These are phyloP conservation scores for Danielia reshetovae DNA, from an alignment of 805 yeast genomes.

Conservation along the genomic window DNA sequence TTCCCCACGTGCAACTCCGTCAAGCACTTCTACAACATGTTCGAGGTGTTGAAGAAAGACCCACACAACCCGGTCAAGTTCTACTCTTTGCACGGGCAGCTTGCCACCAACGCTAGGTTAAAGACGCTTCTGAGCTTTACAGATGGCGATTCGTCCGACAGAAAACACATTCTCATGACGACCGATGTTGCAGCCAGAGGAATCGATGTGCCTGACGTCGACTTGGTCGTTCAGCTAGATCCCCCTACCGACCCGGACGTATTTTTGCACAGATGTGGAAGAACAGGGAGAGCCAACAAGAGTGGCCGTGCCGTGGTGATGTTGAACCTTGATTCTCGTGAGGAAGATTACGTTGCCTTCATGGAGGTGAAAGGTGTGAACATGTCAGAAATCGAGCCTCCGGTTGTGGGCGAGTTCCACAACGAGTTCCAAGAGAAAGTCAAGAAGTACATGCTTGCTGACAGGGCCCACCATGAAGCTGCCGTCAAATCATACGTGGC, in stretches of 20 bases:
- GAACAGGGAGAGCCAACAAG: conserved; percentile 91
- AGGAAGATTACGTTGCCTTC: conserved; percentile 76
- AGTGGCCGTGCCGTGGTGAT: conserved; percentile 76
- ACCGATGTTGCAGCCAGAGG: conserved; percentile 99
- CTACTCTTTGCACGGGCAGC: conserved; percentile 85
- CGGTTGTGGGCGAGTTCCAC: conserved; percentile 23
- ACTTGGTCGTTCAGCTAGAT: conserved; percentile 87
- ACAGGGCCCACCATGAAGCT: conserved; percentile 76
- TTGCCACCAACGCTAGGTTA: conserved; percentile 73
- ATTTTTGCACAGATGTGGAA: conserved; percentile 89
- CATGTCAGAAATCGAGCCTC: conserved; percentile 38
- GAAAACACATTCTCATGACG: conserved; percentile 68
- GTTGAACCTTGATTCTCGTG: conserved; percentile 66
- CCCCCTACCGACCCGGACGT: conserved; percentile 93
- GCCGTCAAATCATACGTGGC: conserved; percentile 81
- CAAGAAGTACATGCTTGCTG: conserved; percentile 59
- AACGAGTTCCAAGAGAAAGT: conserved; percentile 22
- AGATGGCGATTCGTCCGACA: conserved; percentile 33
- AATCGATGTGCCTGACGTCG: conserved; percentile 91
- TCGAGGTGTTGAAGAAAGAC: conserved; percentile 33
- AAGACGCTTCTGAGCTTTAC: conserved; percentile 66
- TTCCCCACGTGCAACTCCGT: conserved; percentile 89
- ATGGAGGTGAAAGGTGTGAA: conserved; percentile 64
- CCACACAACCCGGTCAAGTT: conserved; percentile 35
- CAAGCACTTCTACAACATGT: conserved; percentile 63